Evolutionary conservation across 129 eudicot species (phyloP), one percentile per base, ranked within the genome.

Genomic region (Gnaphalium uliginosum): DNA sequence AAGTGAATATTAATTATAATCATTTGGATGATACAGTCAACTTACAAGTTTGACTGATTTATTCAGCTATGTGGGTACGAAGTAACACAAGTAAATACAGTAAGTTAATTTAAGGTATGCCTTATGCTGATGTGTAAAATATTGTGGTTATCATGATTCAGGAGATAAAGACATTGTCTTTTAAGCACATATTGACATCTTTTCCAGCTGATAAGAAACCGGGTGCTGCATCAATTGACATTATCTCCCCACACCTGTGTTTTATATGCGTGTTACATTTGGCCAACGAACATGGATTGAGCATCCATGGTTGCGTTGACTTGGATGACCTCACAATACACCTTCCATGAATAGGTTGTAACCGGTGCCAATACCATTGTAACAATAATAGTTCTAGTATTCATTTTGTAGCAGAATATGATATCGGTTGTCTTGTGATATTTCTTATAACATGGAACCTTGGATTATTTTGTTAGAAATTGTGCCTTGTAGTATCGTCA

Each of bases 191-290:
- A 15, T 43, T 85, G 35, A 63, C 84, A 9, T 70, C 82, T 76
- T 87, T 87, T 63, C 87, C 89, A 53, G 48, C 50, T 0, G 85
- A 79, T 37, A 77, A 75, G 74, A 79, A 79, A 53, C 72, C 50
- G 6, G 68, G 53, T 5, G 88, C 86, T 24, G 83, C 89, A 67
- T 58, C 85, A 4, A 41, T 78, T 21, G 78, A 78, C 11, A 80
- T 61, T 3, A 85, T 87, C 66, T 87, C 92, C 10, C 85, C 92
- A 10, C 89, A 87, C 33, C 57, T 87, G 64, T 87, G 87, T 75
- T 87, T 87, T 66, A 83, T 87, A 39, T 87, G 92, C 27, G 75
- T 87, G 18, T 39, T 87, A 65, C 89, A 85, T 85, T 62, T 85
- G 30, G 87, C 92, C 26, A 87, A 87, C 39, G 89, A 85, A 50